Evolutionary conservation across 371 early-diverging fungal genomes (phyloP).

Genomic region (Mucor indicus): DNA sequence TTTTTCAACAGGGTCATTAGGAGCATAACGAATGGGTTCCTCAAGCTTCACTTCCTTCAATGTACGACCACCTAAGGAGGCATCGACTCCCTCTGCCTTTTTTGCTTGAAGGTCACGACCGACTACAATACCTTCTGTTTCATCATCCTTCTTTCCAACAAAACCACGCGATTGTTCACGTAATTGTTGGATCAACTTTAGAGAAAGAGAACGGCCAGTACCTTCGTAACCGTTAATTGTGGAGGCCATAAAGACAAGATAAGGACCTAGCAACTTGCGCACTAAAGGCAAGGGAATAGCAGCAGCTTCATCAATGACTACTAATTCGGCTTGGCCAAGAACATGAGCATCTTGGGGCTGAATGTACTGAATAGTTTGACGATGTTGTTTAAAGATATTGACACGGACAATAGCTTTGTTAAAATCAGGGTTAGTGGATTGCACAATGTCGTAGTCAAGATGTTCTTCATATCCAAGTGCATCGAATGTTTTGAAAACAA

Average conservation of each 20-base stretch:
- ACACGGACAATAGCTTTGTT: slow-evolving; percentile 95
- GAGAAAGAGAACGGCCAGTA: slow-evolving; percentile 96
- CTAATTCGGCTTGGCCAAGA: slow-evolving; percentile 93
- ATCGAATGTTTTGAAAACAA: slow-evolving; percentile 96
- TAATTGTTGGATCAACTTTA: slow-evolving; percentile 92
- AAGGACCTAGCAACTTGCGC: slow-evolving; percentile 88
- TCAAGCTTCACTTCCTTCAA: slow-evolving; percentile 90
- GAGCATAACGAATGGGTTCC: slow-evolving; percentile 95
- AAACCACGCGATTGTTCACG: slow-evolving; percentile 89
- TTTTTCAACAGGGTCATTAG: slow-evolving; percentile 92
- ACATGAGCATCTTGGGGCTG: slow-evolving; percentile 92
- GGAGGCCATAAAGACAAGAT: slow-evolving; percentile 98
- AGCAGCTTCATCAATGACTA: slow-evolving; percentile 99
- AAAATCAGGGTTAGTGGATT: slow-evolving; percentile 91
- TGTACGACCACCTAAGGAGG: slow-evolving; percentile 65
- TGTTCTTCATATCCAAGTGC: slow-evolving; percentile 97
- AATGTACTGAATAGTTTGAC: slow-evolving; percentile 98
- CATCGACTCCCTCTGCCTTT: slow-evolving; percentile 40
- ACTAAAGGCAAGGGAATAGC: slow-evolving; percentile 97
- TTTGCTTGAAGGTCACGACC: slow-evolving; percentile 54
- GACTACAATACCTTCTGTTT: slow-evolving; percentile 48
- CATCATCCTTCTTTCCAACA: slow-evolving; percentile 48
- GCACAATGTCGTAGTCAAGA: slow-evolving; percentile 96
- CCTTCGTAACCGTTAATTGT: slow-evolving; percentile 99
- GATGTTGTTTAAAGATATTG: slow-evolving; percentile 93